Conservation (phyloP, 768 basidiomycete genomes). For the Phaeotremella skinneri region DNA sequence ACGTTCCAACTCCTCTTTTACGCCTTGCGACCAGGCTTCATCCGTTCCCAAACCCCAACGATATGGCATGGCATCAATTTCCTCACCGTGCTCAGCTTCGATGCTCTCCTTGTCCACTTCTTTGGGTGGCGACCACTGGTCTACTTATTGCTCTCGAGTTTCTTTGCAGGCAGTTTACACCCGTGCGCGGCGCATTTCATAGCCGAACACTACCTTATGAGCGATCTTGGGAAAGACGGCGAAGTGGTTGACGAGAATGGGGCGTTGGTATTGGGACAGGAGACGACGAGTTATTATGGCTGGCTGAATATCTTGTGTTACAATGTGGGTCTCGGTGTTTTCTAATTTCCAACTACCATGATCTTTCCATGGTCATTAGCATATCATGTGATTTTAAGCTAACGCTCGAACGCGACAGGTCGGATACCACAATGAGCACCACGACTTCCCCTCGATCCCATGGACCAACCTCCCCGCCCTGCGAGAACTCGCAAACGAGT, state of each 20-base stretch:
- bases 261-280: constrained; percentile 63
- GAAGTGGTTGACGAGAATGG: constrained; percentile 23
- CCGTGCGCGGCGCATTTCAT: constrained; percentile 98
- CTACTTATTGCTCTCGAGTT: constrained; percentile 83
- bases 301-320: constrained; percentile 84
- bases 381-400: neutral
- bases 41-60: constrained; percentile 76
- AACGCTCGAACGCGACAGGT: constrained; percentile 58
- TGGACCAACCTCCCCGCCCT: constrained; percentile 91
- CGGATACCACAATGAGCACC: constrained; percentile 99
- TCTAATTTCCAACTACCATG: constrained; percentile 1
- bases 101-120: constrained; percentile 60
- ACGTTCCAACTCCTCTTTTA: constrained; percentile 99
- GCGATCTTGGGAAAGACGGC: constrained; percentile 58
- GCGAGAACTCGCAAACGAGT: constrained; percentile 79
- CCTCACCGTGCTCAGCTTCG: constrained; percentile 65
- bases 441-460: constrained; percentile 93
- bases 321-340: constrained; percentile 63
- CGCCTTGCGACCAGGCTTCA: constrained; percentile 89
- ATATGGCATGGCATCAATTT: constrained; percentile 83
- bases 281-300: constrained; percentile 97
- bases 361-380: neutral
- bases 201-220: constrained; percentile 86
- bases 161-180: constrained; percentile 94
- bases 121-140: constrained; percentile 59